Evolutionary conservation across 2,329 filamentous ascomycete species (phyloP).

Genomic region (Knoxdaviesia capensis): DNA sequence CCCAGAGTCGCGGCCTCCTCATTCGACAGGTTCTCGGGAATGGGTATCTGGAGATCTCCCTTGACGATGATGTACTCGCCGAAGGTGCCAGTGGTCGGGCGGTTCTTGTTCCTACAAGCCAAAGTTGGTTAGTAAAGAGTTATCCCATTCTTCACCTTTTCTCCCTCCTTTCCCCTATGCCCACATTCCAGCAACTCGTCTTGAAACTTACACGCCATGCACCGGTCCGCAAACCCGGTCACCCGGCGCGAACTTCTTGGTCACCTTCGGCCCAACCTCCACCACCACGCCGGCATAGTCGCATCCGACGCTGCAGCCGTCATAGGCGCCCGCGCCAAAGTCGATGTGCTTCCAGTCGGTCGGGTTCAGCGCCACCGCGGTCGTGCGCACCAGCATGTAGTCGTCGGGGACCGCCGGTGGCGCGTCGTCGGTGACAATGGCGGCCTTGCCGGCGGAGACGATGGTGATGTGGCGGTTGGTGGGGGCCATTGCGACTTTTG

Average conservation of each 20-base stretch:
- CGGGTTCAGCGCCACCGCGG: slow-evolving; percentile 17
- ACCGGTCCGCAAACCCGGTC: slow-evolving; percentile 22
- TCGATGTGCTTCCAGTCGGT: slow-evolving; percentile 16
- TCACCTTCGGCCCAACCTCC: slow-evolving; percentile 21
- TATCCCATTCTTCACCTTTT: neutral
- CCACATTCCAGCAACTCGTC: neutral
- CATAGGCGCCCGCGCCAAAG: slow-evolving; percentile 5
- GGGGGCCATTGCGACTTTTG: neutral
- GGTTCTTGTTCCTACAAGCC: slow-evolving; percentile 6
- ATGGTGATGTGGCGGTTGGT: slow-evolving; percentile 2
- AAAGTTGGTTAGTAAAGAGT: neutral
- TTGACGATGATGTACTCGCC: slow-evolving; percentile 18
- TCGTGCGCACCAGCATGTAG: slow-evolving; percentile 14
- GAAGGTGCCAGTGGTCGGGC: slow-evolving; percentile 19
- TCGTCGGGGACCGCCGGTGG: slow-evolving; percentile 9
- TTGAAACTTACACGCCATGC: slow-evolving; percentile 13
- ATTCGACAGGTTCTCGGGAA: slow-evolving; percentile 21
- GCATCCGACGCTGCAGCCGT: slow-evolving; percentile 15
- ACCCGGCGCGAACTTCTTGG: slow-evolving; percentile 21
- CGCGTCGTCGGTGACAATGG: slow-evolving; percentile 10
- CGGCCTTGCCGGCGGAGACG: slow-evolving; percentile 7
- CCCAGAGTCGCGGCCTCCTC: slow-evolving; percentile 26
- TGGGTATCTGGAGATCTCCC: slow-evolving; percentile 19
- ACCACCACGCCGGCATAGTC: slow-evolving; percentile 27
- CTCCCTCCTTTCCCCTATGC: neutral